phyloP scores from a whole-genome alignment of 164 flowering plant genomes.

The Vitis amurensis region DNA sequence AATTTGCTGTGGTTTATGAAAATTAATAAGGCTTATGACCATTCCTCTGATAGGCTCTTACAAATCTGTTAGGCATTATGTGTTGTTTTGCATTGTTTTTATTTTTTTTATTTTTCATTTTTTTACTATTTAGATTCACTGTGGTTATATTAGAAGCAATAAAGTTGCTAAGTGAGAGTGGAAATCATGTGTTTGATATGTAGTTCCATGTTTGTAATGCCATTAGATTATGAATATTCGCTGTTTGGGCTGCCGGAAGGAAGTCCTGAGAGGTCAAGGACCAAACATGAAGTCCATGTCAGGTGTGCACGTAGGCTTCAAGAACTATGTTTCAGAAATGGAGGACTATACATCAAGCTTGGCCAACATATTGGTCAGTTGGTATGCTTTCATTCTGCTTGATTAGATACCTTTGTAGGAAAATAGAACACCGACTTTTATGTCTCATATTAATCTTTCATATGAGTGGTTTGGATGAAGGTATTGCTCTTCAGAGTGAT shows the following conservation, averaged over 20 bases:
- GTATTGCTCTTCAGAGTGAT: too few species aligned
- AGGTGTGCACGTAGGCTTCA: slow-evolving; percentile 78
- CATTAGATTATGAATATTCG: slow-evolving; percentile 84
- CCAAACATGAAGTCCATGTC: slow-evolving; percentile 80
- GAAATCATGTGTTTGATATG: slow-evolving; percentile 4
- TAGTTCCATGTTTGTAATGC: background rate
- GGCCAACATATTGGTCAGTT: slow-evolving; percentile 94
- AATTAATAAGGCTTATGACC: too few species aligned
- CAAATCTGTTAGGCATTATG: too few species aligned
- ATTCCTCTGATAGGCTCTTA: too few species aligned
- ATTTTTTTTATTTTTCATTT: too few species aligned
- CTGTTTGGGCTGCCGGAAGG: slow-evolving; percentile 82
- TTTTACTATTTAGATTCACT: too few species aligned
- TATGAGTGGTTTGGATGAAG: background rate
- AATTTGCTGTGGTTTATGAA: too few species aligned
- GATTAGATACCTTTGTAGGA: background rate
- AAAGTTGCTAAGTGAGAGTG: background rate
- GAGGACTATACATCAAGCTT: slow-evolving; percentile 95
- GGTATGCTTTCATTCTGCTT: slow-evolving; percentile 48
- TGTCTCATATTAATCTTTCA: background rate
- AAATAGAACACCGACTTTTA: background rate
- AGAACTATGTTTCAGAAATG: slow-evolving; percentile 89
- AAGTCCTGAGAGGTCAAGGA: slow-evolving; percentile 59
- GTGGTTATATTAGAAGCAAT: too few species aligned
- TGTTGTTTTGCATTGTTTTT: too few species aligned